Evolutionary conservation across 176 grass and related monocot species (phyloP).

Genomic region (Carex scoparia): DNA sequence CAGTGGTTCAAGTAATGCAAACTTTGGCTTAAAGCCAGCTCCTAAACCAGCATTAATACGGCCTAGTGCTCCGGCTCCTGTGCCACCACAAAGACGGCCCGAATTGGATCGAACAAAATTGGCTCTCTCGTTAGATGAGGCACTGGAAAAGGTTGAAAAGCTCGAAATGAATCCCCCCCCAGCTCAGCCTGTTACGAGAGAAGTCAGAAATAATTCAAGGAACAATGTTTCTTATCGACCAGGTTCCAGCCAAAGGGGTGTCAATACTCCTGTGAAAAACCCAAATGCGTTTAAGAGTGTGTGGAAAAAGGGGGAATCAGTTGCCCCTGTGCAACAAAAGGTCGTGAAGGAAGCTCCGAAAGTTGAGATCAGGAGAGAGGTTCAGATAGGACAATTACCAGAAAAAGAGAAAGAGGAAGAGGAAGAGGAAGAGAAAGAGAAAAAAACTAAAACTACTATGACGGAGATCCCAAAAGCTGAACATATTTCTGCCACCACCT

Average conservation of each 20-base stretch:
- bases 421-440: neutral
- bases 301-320: constrained; percentile 86
- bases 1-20: constrained; percentile 18
- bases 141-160: constrained; percentile 78
- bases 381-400: neutral
- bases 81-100: constrained; percentile 34
- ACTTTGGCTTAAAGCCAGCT: constrained; percentile 65
- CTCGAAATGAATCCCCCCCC: constrained; percentile 49
- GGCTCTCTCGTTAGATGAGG: constrained; percentile 66
- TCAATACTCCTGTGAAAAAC: constrained; percentile 39
- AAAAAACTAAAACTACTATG: neutral
- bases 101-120: constrained; percentile 58
- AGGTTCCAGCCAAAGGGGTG: constrained; percentile 18
- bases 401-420: neutral
- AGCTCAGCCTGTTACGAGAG: constrained; percentile 6
- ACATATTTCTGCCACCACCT: neutral
- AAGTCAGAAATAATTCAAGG: constrained; percentile 25
- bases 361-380: constrained; percentile 36
- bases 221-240: constrained; percentile 40
- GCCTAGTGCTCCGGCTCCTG: constrained; percentile 38
- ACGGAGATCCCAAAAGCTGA: neutral
- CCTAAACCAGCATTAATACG: constrained; percentile 42
- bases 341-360: constrained; percentile 52
- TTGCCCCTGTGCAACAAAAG: constrained; percentile 46
- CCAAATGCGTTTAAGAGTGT: constrained; percentile 76